phyloP scores from a whole-genome alignment of 805 yeast species.

The Wickerhamomyces chaumierensis region DNA sequence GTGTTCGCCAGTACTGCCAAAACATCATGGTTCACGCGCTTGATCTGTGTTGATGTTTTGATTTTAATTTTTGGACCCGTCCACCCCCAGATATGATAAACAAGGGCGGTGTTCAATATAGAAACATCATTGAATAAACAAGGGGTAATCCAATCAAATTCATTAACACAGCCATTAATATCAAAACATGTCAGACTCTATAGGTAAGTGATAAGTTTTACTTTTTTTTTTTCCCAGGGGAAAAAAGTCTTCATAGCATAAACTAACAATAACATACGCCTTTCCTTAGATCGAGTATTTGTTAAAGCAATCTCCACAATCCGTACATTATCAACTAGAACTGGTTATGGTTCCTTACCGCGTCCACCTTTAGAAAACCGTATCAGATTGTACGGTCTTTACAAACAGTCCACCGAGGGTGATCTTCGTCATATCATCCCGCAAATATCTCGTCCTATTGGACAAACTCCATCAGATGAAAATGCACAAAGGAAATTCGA shows the following conservation, averaged over 20 bases:
- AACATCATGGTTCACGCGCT: no score
- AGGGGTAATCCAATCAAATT: no score
- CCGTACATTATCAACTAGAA: slow-evolving; percentile 54
- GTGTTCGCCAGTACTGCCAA: no score
- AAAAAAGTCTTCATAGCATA: neutral
- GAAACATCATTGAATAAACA: no score
- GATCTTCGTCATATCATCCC: slow-evolving; percentile 65
- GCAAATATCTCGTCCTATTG: slow-evolving; percentile 58
- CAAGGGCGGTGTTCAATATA: no score
- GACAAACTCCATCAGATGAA: slow-evolving; percentile 47
- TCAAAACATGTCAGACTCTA: slow-evolving; percentile 34
- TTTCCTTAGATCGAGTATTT: slow-evolving; percentile 53
- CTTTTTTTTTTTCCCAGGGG: neutral
- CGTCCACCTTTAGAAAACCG: slow-evolving; percentile 68
- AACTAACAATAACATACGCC: neutral
- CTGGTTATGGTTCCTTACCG: slow-evolving; percentile 52
- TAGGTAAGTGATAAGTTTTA: slow-evolving; percentile 22
- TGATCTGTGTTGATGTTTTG: no score
- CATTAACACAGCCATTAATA: no score
- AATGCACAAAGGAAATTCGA: slow-evolving; percentile 71
- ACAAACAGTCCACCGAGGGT: slow-evolving; percentile 83
- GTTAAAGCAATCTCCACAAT: slow-evolving; percentile 76
- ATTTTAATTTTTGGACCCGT: no score
- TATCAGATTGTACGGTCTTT: slow-evolving; percentile 64
- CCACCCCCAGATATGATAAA: no score